Conservation (phyloP, 805 yeast species). For the Lipomyces kockii region DNA sequence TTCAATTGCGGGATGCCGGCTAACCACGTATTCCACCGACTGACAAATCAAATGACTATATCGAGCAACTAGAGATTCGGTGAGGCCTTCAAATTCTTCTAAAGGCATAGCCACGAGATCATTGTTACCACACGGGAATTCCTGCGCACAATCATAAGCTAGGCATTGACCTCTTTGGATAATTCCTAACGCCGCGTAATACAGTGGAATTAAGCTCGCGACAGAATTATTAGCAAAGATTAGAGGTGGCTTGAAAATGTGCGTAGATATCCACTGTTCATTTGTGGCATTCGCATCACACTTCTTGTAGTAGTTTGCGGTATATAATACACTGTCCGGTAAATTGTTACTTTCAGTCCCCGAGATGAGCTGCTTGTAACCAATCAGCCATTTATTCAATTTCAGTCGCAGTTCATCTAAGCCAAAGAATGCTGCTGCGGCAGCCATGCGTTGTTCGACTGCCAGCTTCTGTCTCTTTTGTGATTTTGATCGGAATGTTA, state of each 20-base stretch:
- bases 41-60: conserved; percentile 5
- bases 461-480: background rate
- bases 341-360: background rate
- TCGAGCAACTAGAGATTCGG: background rate
- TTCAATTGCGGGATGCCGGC: background rate
- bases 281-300: background rate
- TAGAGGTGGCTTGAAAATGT: conserved; percentile 2
- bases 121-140: background rate
- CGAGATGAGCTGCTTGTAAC: background rate
- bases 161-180: background rate
- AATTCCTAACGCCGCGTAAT: background rate
- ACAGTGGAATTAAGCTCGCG: background rate
- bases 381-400: background rate
- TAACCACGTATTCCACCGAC: background rate
- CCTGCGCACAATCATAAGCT: background rate
- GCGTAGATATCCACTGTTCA: background rate
- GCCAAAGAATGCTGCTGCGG: background rate
- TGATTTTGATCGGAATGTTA: background rate
- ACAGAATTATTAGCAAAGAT: background rate
- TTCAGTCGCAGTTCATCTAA: background rate
- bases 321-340: conserved; percentile 2
- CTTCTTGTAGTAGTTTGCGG: background rate
- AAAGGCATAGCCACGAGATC: conserved; percentile 5
- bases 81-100: background rate
- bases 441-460: background rate